Base-by-base conservation (phyloP, 768 basidiomycete genomes). In the Lyophyllum atratum region DNA sequence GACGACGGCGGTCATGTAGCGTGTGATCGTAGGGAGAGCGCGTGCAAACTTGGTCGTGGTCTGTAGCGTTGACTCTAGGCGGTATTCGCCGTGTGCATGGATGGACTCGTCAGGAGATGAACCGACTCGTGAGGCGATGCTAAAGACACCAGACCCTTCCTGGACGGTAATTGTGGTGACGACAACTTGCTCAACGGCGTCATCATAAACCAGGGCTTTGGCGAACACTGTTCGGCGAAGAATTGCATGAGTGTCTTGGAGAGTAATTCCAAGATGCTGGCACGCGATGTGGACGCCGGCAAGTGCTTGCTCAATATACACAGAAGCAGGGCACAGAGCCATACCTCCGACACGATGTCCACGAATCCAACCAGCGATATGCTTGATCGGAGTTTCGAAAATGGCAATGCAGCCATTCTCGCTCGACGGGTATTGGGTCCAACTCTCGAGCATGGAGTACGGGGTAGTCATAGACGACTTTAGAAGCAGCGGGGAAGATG, bases 291-390 rank as follows among this genome's bases (percentile, higher is more conserved):
- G 56, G 11, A 82, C 70, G 1, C 78, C 81, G 6, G 81, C 77
- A 33, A 81, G 68, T 0, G 74, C 81, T 40, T 84, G 78, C 59
- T 89, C 86, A 12, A 85, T 65, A 59, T 87, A 87, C 1, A 88
- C 78, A 0, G 86, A 87, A 1, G 85, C 87, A 10, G 88, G 87
- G 60, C 87, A 89, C 4, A 88, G 74, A 0, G 83, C 74, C 31
- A 76, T 54, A 4, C 77, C 82, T 6, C 75, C 80, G 7, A 89
- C 86, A n/a, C 64, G 73, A 55, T 90, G 88, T 0, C 86, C 85
- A 21, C 67, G 58, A 7, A 90, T 84, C 55, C 74, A 77, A 14
- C 62, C 56, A 14, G 73, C 74, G 7, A 89, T 54, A 42, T 68
- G 63, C 4, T 57, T 52, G 19, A 85, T 76, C 0, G 85, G 80